These are phyloP conservation scores for Pythium vanterpoolii DNA, from an alignment of 352 stramenopile genomes.

Conservation along the genomic window DNA sequence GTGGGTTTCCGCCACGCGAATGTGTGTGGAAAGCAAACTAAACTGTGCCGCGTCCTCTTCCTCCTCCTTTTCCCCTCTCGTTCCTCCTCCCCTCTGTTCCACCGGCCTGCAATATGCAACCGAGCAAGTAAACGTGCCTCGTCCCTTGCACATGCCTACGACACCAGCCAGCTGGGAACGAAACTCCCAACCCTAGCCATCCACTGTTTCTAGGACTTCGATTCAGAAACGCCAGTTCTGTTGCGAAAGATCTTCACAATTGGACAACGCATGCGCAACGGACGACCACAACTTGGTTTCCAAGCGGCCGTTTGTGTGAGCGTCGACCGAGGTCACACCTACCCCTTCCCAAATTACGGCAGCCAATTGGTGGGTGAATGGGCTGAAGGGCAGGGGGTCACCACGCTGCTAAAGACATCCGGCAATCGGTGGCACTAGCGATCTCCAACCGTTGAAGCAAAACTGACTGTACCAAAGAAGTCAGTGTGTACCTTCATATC, in stretches of 20 bases:
- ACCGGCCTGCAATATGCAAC: not conserved
- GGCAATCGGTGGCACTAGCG: slow-evolving; percentile 12
- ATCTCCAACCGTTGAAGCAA: not conserved
- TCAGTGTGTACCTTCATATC: slow-evolving; percentile 2
- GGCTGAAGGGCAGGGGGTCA: not conserved
- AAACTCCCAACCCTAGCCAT: not conserved
- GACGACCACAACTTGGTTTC: too few relatives aligned
- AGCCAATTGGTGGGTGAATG: slow-evolving; percentile 14
- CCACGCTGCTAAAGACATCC: too few relatives aligned
- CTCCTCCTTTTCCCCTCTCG: too few relatives aligned
- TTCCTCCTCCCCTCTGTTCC: too few relatives aligned
- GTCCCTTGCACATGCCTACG: not conserved
- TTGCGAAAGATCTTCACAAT: not conserved
- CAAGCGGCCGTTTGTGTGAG: not conserved
- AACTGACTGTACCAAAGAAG: too few relatives aligned
- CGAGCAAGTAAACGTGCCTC: not conserved
- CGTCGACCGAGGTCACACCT: too few relatives aligned
- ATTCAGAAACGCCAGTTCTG: slow-evolving; percentile 1
- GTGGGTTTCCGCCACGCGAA: slow-evolving; percentile 7
- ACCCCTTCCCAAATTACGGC: not conserved
- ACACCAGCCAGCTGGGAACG: not conserved
- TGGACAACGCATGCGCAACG: too few relatives aligned
- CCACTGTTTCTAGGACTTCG: too few relatives aligned
- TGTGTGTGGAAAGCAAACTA: slow-evolving; percentile 1
- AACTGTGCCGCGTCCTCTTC: not conserved